Evolutionary conservation across 1,284 basidiomycete genomes (phyloP).

Genomic region (Psilocybe mexicana): DNA sequence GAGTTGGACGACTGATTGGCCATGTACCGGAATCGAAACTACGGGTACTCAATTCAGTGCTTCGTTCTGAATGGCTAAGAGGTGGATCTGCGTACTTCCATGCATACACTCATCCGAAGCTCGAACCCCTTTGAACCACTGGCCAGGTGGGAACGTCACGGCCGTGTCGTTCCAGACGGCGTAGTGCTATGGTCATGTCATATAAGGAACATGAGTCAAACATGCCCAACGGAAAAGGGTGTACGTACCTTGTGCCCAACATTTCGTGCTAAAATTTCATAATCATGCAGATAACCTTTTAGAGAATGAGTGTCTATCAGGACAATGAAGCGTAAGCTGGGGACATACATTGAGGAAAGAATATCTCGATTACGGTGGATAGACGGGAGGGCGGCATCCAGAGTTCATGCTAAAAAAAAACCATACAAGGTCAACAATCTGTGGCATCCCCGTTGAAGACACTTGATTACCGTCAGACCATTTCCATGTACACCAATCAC

Average conservation of each 20-base stretch:
- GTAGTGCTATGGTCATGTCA: slow-evolving; percentile 34
- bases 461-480: slow-evolving; percentile 35
- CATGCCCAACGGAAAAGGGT: too few relatives aligned
- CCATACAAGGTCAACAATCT: not conserved
- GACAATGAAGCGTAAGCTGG: not conserved
- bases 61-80: not conserved
- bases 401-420: slow-evolving; percentile 36
- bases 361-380: slow-evolving; percentile 43
- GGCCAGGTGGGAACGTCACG: slow-evolving; percentile 34
- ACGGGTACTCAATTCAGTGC: not conserved
- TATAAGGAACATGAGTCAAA: not conserved
- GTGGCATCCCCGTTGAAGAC: slow-evolving; percentile 2
- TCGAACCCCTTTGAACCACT: slow-evolving; percentile 34
- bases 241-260: slow-evolving; percentile 37
- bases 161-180: slow-evolving; percentile 43
- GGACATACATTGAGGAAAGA: slow-evolving; percentile 33
- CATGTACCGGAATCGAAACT: slow-evolving; percentile 35
- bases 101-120: slow-evolving; percentile 31
- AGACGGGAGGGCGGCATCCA: slow-evolving; percentile 41
- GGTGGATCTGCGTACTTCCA: slow-evolving; percentile 24
- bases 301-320: not conserved
- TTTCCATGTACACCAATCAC: slow-evolving; percentile 45
- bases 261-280: slow-evolving; percentile 41
- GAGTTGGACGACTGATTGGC: slow-evolving; percentile 26
- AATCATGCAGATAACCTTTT: slow-evolving; percentile 41